Evolutionary conservation across 2,329 filamentous ascomycete species (phyloP).

Genomic region (Penicillium sp.): DNA sequence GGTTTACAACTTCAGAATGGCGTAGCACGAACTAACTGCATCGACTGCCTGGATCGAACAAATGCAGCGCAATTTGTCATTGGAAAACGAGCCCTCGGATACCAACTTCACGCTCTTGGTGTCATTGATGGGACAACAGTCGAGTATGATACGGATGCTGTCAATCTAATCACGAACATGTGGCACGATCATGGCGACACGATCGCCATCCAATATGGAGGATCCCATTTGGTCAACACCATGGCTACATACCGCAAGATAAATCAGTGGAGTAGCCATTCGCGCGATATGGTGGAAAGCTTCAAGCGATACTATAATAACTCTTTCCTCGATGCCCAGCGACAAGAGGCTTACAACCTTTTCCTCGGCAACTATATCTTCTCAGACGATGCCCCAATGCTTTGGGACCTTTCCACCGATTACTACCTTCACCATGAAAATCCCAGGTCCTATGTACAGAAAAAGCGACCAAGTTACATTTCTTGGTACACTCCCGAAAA

Average conservation of each 20-base stretch:
- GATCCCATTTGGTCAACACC: constrained; percentile 95
- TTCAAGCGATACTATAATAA: constrained; percentile 99
- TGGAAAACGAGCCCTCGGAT: constrained; percentile 86
- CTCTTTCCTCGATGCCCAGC: constrained; percentile 94
- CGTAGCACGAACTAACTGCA: constrained; percentile 92
- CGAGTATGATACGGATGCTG: constrained; percentile 91
- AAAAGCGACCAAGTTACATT: constrained; percentile 70
- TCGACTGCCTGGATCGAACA: constrained; percentile 94
- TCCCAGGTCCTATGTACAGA: constrained; percentile 70
- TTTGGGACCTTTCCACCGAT: constrained; percentile 93
- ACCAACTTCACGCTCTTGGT: constrained; percentile 88
- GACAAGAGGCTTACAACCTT: constrained; percentile 96
- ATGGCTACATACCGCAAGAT: constrained; percentile 99
- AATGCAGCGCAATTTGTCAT: constrained; percentile 98
- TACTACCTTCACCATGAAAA: constrained; percentile 93
- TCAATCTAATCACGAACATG: constrained; percentile 97
- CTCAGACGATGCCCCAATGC: constrained; percentile 81
- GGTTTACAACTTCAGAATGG: constrained; percentile 79
- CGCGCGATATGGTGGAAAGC: constrained; percentile 97
- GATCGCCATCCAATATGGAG: constrained; percentile 95
- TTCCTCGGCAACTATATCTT: constrained; percentile 97
- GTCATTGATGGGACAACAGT: constrained; percentile 76
- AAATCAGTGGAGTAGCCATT: constrained; percentile 98
- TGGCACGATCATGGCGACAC: constrained; percentile 97
- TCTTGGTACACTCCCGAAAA: constrained; percentile 79